These are phyloP conservation scores for Sugiyamaella novakii DNA, from an alignment of 1,139 yeast genomes.

Conservation along the genomic window DNA sequence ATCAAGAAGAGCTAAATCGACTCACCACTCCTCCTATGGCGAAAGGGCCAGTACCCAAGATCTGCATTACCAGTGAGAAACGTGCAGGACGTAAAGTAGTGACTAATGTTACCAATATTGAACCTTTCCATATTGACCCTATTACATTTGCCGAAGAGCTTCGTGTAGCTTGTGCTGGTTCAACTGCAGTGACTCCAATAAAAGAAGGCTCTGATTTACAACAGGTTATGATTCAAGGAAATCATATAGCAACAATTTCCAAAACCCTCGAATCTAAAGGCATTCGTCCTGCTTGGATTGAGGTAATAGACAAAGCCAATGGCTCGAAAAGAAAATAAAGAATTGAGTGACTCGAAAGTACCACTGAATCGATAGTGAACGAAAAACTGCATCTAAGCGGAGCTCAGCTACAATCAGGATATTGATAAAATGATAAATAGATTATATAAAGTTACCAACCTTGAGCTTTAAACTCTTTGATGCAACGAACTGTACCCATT, in stretches of 20 bases:
- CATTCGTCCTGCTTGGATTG: constrained; percentile 65
- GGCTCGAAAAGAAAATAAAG: constrained; percentile 42
- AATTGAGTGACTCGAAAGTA: too few species aligned
- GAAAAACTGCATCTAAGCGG: too few species aligned
- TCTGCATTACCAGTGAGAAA: constrained; percentile 68
- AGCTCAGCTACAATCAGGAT: too few species aligned
- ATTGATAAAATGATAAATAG: background rate
- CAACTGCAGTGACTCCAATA: constrained; percentile 67
- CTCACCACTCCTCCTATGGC: constrained; percentile 21
- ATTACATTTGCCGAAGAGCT: constrained; percentile 67
- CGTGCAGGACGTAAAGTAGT: constrained; percentile 82
- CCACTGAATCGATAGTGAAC: background rate
- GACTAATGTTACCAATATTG: constrained; percentile 72
- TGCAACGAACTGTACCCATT: constrained; percentile 54
- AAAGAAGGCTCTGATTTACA: constrained; percentile 46
- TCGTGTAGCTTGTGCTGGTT: constrained; percentile 83
- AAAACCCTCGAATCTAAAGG: constrained; percentile 66
- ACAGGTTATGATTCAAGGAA: constrained; percentile 88
- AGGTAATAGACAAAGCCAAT: constrained; percentile 57
- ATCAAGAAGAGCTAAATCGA: constrained; percentile 32
- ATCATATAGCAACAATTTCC: constrained; percentile 67
- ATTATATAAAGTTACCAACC: constrained; percentile 1
- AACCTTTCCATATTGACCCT: constrained; percentile 65
- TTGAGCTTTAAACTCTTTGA: constrained; percentile 42
- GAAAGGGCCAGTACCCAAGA: constrained; percentile 70